These are phyloP conservation scores for Leishmania braziliensis DNA, from an alignment of 208 protist species.

Conservation along the genomic window DNA sequence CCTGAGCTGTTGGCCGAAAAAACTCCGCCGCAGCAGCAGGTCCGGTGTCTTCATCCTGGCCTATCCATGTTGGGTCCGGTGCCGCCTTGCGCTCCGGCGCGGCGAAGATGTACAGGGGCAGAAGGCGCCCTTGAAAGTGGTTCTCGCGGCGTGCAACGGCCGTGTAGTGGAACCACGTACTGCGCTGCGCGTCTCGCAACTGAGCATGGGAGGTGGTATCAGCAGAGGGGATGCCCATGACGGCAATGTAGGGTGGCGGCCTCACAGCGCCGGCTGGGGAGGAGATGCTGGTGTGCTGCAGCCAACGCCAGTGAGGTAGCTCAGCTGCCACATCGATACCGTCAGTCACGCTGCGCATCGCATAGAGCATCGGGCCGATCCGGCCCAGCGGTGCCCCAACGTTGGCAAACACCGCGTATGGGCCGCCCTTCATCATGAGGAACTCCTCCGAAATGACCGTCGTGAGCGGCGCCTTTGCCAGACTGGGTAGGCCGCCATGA, in stretches of 20 bases:
- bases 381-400: slow-evolving; percentile 14
- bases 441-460: not conserved
- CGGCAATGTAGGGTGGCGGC: slow-evolving; percentile 12
- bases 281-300: slow-evolving; percentile 6
- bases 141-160: slow-evolving; percentile 14
- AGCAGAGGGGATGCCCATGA: slow-evolving; percentile 26
- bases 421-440: not conserved
- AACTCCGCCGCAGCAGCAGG: not conserved
- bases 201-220: slow-evolving; percentile 4
- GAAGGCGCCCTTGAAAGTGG: slow-evolving; percentile 17
- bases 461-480: not conserved
- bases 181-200: slow-evolving; percentile 18
- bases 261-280: not conserved
- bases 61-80: not conserved
- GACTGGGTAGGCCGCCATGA: not conserved
- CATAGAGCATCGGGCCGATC: slow-evolving; percentile 27
- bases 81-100: not conserved
- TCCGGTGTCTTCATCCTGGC: slow-evolving; percentile 4
- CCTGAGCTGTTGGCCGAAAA: not conserved
- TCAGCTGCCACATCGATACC: slow-evolving; percentile 10
- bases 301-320: slow-evolving; percentile 21
- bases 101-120: slow-evolving; percentile 23
- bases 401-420: slow-evolving; percentile 14
- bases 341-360: slow-evolving; percentile 27
- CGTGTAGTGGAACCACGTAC: slow-evolving; percentile 17